Evolutionary conservation across 2,329 filamentous ascomycete species (phyloP).

Genomic region (Ascochyta rabiei): DNA sequence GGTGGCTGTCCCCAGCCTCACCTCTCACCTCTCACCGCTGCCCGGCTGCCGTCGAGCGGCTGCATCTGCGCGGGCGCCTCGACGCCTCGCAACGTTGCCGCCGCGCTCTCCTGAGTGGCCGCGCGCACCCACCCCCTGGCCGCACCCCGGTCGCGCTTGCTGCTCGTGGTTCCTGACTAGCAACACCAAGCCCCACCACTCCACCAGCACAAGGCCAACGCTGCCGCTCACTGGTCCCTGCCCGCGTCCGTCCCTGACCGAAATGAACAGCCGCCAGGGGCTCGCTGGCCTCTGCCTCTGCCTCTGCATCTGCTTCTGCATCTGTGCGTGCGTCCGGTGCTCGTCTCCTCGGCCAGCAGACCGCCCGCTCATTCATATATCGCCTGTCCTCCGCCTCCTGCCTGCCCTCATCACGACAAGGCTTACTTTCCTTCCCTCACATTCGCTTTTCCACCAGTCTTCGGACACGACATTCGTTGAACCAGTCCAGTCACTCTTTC

Average conservation of each 20-base stretch:
- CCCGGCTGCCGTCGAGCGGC: no score
- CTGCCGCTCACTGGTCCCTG: slow-evolving; percentile 35
- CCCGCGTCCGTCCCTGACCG: slow-evolving; percentile 35
- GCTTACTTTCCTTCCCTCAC: slow-evolving; percentile 42
- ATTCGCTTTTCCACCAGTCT: slow-evolving; percentile 42
- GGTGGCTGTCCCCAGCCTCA: slow-evolving; percentile 11
- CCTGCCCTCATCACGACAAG: slow-evolving; percentile 41
- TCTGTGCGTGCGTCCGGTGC: slow-evolving; percentile 26
- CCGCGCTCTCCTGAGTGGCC: slow-evolving; percentile 30
- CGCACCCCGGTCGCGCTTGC: slow-evolving; percentile 17
- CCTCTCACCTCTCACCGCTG: no score
- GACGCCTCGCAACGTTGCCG: slow-evolving; percentile 18
- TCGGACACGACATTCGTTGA: slow-evolving; percentile 45
- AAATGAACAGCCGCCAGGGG: slow-evolving; percentile 47
- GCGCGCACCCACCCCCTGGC: slow-evolving; percentile 15
- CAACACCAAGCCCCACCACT: slow-evolving; percentile 3
- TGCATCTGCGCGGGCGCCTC: slow-evolving; percentile 27
- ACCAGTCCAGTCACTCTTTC: slow-evolving; percentile 48
- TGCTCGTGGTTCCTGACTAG: slow-evolving; percentile 37
- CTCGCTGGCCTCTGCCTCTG: slow-evolving; percentile 15
- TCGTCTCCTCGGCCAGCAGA: slow-evolving; percentile 38
- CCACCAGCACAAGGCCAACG: slow-evolving; percentile 9
- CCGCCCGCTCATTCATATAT: slow-evolving; percentile 43
- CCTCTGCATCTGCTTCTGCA: slow-evolving; percentile 21
- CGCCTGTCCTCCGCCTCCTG: slow-evolving; percentile 19